Evolutionary conservation across 352 stramenopile species (phyloP), one percentile per base, ranked within the genome.

Genomic region (Globisporangium rhizosaccharum): DNA sequence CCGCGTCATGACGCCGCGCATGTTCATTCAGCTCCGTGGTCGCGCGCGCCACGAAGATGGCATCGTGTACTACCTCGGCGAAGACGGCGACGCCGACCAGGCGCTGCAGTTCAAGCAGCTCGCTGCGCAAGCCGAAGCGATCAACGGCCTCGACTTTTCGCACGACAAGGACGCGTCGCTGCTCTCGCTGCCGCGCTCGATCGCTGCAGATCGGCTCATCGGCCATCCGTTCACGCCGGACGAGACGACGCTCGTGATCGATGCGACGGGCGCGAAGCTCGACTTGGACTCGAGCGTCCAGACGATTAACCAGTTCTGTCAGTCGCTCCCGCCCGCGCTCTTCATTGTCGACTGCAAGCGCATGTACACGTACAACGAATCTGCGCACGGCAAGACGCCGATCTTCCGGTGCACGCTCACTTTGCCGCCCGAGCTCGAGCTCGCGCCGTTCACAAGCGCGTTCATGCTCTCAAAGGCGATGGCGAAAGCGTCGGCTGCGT

Each of bases 281-380:
- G 82, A 91, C 64, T 56, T 93, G 15, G 84, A 93, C 54, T 88
- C 79, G 52, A 88, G 79, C 53, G 79, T 91, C 52, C 51, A 70
- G 28, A 76, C 70, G n/a, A 70, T 93, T 17, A 88, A 93, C 55
- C 76, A 84, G 68, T 93, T 91, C 61, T 89, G 77, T 53, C 84
- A 93, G 59, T 79, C 79, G 33, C 69, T 93, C 30, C 84, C 84
- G 1, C 59, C 51, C 30, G 69, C 66, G 1, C 59, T 88, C 62
- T 88, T 71, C 46, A 82, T 74, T 0, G 55, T 88, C 30, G 57
- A 90, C 37, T 57, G 62, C 48, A 87, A 89, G 59, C 66, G 53
- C 26, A 63, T 90, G 70, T 90, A 84, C 60, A 70, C 69, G 28
- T 77, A 77, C 56, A 63, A 53, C 1, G 68, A 79, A 20, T 55